A percentile compares a stretch with the other conserved stretches of the same genome.
Conservation (phyloP, 768 basidiomycete species). For the Agaricus bisporus region DNA sequence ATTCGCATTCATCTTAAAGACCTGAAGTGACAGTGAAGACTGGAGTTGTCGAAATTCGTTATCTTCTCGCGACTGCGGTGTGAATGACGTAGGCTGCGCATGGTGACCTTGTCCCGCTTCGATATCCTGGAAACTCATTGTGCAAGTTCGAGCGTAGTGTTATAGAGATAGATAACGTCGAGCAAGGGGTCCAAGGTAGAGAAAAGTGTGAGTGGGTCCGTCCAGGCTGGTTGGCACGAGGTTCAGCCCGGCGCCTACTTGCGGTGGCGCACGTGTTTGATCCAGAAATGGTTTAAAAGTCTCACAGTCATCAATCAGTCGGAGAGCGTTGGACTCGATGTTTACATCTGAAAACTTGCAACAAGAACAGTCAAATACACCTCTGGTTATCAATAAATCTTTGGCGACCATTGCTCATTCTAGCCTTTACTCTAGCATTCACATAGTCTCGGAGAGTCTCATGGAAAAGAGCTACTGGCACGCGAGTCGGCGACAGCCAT, state of each 20-base stretch:
- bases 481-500: too few relatives aligned
- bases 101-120: constrained; percentile 40
- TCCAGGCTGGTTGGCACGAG: background rate
- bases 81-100: constrained; percentile 24
- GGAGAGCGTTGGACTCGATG: too few relatives aligned
- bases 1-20: constrained; percentile 98
- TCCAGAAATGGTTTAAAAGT: background rate
- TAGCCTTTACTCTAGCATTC: too few relatives aligned
- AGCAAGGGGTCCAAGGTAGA: background rate
- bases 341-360: too few relatives aligned
- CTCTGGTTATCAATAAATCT: too few relatives aligned
- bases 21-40: constrained; percentile 80
- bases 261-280: background rate
- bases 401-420: too few relatives aligned
- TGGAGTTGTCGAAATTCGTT: constrained; percentile 71
- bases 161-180: background rate
- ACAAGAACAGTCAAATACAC: too few relatives aligned
- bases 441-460: too few relatives aligned
- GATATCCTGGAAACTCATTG: constrained; percentile 54
- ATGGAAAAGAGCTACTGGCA: too few relatives aligned
- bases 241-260: background rate
- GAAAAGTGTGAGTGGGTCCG: background rate
- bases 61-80: constrained; percentile 54
- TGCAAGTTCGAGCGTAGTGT: constrained; percentile 2
- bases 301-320: background rate